phyloP scores from a whole-genome alignment of 2,329 filamentous ascomycete genomes.

The Fusarium nanum region DNA sequence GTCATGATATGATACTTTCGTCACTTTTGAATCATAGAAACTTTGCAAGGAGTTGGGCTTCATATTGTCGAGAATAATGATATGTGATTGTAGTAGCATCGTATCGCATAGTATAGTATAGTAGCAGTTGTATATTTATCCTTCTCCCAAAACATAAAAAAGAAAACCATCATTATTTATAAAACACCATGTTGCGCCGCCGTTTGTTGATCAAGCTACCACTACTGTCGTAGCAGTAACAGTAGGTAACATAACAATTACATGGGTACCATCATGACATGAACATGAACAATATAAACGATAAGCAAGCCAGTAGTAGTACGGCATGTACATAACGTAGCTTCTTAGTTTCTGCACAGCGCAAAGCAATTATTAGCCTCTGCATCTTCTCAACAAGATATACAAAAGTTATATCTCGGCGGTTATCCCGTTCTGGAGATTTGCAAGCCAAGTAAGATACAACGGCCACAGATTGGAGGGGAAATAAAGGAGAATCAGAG shows the following conservation, averaged over 20 bases:
- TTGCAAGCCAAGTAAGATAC: slow-evolving; percentile 46
- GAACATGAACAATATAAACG: slow-evolving; percentile 1
- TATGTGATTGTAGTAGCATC: background rate
- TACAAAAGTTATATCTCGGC: slow-evolving; percentile 1
- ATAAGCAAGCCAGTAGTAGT: background rate
- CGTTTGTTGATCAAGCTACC: slow-evolving; percentile 18
- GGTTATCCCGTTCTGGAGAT: slow-evolving; percentile 46
- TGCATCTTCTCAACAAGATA: slow-evolving; percentile 25
- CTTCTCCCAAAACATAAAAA: slow-evolving; percentile 14
- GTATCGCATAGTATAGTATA: background rate
- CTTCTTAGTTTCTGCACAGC: slow-evolving; percentile 38
- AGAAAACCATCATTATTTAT: slow-evolving; percentile 15
- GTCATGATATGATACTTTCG: slow-evolving; percentile 4
- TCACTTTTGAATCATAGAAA: slow-evolving; percentile 6
- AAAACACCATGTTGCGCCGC: slow-evolving; percentile 37
- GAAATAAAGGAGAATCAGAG: background rate
- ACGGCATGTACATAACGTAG: background rate
- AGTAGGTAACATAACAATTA: slow-evolving; percentile 32
- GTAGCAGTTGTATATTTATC: slow-evolving; percentile 23
- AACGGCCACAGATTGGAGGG: slow-evolving; percentile 19
- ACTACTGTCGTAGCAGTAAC: slow-evolving; percentile 1
- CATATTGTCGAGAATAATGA: background rate
- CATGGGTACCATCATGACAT: slow-evolving; percentile 36
- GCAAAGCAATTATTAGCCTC: slow-evolving; percentile 44
- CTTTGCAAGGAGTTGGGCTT: background rate